A percentile compares a stretch with the other conserved stretches of the same genome.
Conservation (phyloP, 2,329 filamentous ascomycete species). For the Tolypocladium capitatum region DNA sequence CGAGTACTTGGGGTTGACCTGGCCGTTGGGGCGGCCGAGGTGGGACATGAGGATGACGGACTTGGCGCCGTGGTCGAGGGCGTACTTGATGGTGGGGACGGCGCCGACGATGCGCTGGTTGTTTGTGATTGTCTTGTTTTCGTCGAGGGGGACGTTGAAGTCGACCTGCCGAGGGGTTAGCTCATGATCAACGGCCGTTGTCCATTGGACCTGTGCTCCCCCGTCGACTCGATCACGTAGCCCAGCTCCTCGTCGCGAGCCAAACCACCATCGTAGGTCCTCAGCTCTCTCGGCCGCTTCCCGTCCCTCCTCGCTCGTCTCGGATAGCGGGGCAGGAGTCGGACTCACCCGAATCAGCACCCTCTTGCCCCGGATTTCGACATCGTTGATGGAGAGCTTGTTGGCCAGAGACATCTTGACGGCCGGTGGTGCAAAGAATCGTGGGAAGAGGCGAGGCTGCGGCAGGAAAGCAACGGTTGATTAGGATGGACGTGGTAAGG, state of each 20-base stretch:
- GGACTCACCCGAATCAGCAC: constrained; percentile 84
- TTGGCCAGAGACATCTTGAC: constrained; percentile 86
- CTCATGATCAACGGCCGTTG: background rate
- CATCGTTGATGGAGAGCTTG: constrained; percentile 94
- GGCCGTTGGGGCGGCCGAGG: constrained; percentile 87
- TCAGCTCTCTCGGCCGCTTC: constrained; percentile 6
- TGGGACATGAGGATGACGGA: constrained; percentile 96
- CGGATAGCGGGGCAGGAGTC: constrained; percentile 2
- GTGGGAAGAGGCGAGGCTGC: background rate
- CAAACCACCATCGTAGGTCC: background rate
- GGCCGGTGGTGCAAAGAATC: constrained; percentile 1
- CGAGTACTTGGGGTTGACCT: constrained; percentile 84
- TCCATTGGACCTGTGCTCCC: background rate
- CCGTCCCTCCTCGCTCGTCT: background rate
- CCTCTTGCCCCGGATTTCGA: constrained; percentile 95
- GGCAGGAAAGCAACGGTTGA: background rate
- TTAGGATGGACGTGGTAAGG: background rate
- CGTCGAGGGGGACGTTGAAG: constrained; percentile 98
- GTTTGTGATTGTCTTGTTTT: constrained; percentile 90
- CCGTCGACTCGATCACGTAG: background rate
- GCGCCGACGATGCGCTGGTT: constrained; percentile 96
- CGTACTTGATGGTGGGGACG: constrained; percentile 89
- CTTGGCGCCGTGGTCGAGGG: constrained; percentile 80
- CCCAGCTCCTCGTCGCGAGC: background rate
- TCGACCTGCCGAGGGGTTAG: constrained; percentile 54